Percentiles rank a stretch among this genome's conserved stretches.
phyloP scores from a whole-genome alignment of 495 filamentous ascomycete species.

The Aspergillus baeticus region DNA sequence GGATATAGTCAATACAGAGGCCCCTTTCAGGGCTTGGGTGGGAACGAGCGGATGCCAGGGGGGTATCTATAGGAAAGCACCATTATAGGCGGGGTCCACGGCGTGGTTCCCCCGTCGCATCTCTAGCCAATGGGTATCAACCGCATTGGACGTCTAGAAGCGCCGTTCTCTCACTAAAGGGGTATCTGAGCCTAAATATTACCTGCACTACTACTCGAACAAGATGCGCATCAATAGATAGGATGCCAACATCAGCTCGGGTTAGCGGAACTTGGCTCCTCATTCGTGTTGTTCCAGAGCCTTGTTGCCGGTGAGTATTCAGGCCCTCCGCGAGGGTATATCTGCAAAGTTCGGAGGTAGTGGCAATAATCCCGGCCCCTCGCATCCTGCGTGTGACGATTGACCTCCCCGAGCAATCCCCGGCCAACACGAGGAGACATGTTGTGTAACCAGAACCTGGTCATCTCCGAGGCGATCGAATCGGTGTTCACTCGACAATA shows the following conservation, averaged over 20 bases:
- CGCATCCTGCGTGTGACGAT: slow-evolving; percentile 4
- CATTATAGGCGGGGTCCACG: background rate
- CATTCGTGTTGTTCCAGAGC: slow-evolving; percentile 3
- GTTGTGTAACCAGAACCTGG: slow-evolving; percentile 6
- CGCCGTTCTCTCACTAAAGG: background rate
- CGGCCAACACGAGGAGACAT: slow-evolving; percentile 15
- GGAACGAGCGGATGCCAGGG: background rate
- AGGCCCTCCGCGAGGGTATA: background rate
- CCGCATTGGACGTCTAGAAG: background rate
- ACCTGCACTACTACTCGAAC: background rate
- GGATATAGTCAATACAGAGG: background rate
- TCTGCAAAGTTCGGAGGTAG: background rate
- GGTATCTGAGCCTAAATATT: background rate
- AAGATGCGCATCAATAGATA: background rate
- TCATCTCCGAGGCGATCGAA: background rate
- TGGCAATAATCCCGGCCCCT: slow-evolving; percentile 10
- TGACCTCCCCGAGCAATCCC: slow-evolving; percentile 4
- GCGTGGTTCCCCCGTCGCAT: background rate
- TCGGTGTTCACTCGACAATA: background rate
- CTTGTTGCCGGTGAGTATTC: background rate
- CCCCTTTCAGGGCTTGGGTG: background rate
- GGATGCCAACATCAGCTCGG: background rate
- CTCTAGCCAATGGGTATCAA: background rate
- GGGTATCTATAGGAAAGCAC: background rate
- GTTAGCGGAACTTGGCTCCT: background rate